Conservation (phyloP, 2,329 filamentous ascomycete genomes). For the Madurella mycetomatis region DNA sequence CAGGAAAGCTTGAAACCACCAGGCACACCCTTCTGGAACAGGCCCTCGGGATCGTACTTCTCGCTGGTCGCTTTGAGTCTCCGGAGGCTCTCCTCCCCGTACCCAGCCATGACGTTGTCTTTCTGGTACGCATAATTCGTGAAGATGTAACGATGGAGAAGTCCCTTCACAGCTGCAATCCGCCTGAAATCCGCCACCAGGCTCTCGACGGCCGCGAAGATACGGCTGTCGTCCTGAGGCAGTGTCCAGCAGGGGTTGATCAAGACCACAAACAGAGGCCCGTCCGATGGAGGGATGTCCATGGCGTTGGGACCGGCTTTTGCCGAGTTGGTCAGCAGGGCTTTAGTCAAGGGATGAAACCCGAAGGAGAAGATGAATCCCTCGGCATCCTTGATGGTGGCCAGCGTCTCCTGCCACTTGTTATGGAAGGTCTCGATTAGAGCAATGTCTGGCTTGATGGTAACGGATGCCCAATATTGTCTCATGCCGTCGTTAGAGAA, state of each 20-base stretch:
- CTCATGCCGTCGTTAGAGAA: too few species aligned
- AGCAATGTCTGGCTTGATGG: too few species aligned
- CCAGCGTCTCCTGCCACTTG: too few species aligned
- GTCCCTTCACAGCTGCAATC: slow-evolving; percentile 8
- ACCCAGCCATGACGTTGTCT: slow-evolving; percentile 15
- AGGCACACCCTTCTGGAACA: slow-evolving; percentile 19
- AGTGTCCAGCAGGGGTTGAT: slow-evolving; percentile 22
- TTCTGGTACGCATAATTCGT: slow-evolving; percentile 16
- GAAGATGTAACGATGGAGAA: slow-evolving; percentile 20
- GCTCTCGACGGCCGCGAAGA: slow-evolving; percentile 12
- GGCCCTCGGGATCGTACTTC: slow-evolving; percentile 16
- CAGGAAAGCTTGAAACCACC: slow-evolving; percentile 17
- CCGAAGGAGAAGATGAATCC: too few species aligned
- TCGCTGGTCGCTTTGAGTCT: slow-evolving; percentile 10
- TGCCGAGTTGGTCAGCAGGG: too few species aligned
- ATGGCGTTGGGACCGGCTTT: too few species aligned
- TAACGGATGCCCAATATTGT: too few species aligned
- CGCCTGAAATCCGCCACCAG: background rate
- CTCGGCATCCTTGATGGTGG: too few species aligned
- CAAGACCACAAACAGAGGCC: slow-evolving; percentile 5
- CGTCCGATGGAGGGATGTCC: too few species aligned
- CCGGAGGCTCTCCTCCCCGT: slow-evolving; percentile 8
- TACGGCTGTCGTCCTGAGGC: background rate
- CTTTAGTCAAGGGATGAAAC: too few species aligned
- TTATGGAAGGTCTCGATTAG: too few species aligned